These are phyloP conservation scores for Aureobasidium uvarum DNA, from an alignment of 2,329 filamentous ascomycete species.

Conservation along the genomic window DNA sequence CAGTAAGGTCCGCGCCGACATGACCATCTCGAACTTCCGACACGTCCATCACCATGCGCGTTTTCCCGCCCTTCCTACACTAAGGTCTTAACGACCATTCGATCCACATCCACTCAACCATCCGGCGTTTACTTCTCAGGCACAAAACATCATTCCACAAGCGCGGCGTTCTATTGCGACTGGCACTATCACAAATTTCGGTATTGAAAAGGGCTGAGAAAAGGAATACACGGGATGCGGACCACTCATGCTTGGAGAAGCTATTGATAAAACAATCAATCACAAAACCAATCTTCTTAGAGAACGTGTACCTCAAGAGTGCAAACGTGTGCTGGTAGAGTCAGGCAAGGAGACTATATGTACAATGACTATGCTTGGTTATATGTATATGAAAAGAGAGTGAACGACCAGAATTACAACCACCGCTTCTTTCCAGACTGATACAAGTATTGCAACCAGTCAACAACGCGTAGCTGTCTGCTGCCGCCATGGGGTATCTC, in stretches of 20 bases:
- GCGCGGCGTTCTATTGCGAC: conserved; percentile 18
- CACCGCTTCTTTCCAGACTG: not conserved
- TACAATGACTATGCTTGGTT: conserved; percentile 8
- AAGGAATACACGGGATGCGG: not conserved
- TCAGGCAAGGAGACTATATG: not conserved
- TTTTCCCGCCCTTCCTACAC: not conserved
- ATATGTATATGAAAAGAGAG: conserved; percentile 6
- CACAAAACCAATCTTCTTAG: not conserved
- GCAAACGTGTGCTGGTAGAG: not conserved
- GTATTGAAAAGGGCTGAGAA: not conserved
- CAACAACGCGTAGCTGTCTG: conserved; percentile 2
- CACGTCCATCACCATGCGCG: not conserved
- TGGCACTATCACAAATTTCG: not conserved
- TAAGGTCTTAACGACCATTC: not conserved
- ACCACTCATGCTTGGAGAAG: not conserved
- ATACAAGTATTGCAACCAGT: not conserved
- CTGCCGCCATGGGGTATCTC: conserved; percentile 28
- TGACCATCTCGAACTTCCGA: not conserved
- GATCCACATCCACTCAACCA: not conserved
- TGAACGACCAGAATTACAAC: not conserved
- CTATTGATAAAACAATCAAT: not conserved
- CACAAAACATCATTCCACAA: conserved; percentile 8
- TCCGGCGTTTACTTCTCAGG: not conserved
- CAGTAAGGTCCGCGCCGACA: not conserved
- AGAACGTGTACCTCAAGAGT: not conserved